phyloP scores from a whole-genome alignment of 352 stramenopile genomes.

The Saprolegnia diclina region DNA sequence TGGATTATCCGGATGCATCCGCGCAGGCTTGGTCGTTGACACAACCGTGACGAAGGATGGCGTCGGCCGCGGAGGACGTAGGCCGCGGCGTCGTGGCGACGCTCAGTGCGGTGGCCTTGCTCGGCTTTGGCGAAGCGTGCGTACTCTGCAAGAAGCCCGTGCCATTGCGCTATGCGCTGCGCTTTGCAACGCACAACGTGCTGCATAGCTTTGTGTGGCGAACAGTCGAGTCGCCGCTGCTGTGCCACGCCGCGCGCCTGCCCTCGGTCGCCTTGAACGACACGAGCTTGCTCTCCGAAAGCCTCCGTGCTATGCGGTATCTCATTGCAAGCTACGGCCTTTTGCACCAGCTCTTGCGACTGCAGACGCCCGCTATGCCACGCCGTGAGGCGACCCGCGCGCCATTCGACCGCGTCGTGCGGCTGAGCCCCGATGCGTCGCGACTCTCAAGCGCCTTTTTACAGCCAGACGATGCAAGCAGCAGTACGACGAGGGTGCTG shows the following conservation, averaged over 20 bases:
- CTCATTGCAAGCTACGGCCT: conserved; percentile 56
- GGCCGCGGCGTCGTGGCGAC: background rate
- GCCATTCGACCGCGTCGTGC: background rate
- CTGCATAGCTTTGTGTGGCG: conserved; percentile 60
- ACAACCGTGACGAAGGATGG: background rate
- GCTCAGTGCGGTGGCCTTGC: background rate
- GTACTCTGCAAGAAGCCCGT: conserved; percentile 52
- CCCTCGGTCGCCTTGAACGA: background rate
- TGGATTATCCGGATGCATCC: too few species aligned
- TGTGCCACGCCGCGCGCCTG: background rate
- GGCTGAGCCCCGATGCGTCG: conserved; percentile 1
- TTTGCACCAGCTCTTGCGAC: conserved; percentile 29
- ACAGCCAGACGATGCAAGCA: background rate
- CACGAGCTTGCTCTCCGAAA: conserved; percentile 43
- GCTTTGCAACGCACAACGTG: conserved; percentile 52
- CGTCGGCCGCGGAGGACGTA: background rate
- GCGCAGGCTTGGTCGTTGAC: background rate
- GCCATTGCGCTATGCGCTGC: conserved; percentile 55
- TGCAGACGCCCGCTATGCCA: background rate
- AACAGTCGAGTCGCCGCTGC: conserved; percentile 30
- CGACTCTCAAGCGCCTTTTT: background rate
- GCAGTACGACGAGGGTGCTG: background rate
- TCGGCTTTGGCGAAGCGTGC: conserved; percentile 65
- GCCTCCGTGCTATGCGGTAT: conserved; percentile 46
- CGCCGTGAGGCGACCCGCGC: too few species aligned